Percentiles rank a stretch among this genome's conserved stretches.
These are phyloP conservation scores for Boletus rufocinnamomeus DNA, from an alignment of 768 basidiomycete genomes.

Conservation along the genomic window DNA sequence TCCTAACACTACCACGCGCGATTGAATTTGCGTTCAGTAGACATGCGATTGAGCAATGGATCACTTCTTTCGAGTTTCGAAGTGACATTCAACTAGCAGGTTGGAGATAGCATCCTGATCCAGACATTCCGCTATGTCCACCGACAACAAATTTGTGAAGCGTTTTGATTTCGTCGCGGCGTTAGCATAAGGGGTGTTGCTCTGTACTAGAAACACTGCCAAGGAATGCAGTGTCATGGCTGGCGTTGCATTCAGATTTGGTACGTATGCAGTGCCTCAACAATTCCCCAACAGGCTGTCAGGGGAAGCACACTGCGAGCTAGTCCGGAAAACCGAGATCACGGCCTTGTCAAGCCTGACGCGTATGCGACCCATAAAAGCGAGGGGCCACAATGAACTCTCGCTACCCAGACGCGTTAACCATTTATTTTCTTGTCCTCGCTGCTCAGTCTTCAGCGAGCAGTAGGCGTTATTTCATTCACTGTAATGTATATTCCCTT, in stretches of 20 bases:
- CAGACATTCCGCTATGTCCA: no score
- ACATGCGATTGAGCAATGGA: no score
- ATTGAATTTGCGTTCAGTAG: no score
- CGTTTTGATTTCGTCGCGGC: background rate
- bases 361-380: background rate
- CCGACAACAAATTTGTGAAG: background rate
- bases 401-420: background rate
- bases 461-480: background rate
- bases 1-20: background rate
- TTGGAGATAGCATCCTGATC: background rate
- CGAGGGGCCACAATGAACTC: background rate
- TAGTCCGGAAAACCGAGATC: background rate
- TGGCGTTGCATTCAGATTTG: background rate
- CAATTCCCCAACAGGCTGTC: background rate
- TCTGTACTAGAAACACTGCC: background rate
- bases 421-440: background rate
- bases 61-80: background rate
- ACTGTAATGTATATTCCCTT: constrained; percentile 15
- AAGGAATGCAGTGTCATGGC: background rate
- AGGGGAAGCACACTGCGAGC: background rate
- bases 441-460: background rate
- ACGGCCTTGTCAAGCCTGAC: background rate
- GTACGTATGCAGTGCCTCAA: no score
- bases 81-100: background rate
- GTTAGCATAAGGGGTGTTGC: background rate